Evolutionary conservation across 176 grass and related monocot genomes (phyloP).

Genomic region (Triticum timopheevii): DNA sequence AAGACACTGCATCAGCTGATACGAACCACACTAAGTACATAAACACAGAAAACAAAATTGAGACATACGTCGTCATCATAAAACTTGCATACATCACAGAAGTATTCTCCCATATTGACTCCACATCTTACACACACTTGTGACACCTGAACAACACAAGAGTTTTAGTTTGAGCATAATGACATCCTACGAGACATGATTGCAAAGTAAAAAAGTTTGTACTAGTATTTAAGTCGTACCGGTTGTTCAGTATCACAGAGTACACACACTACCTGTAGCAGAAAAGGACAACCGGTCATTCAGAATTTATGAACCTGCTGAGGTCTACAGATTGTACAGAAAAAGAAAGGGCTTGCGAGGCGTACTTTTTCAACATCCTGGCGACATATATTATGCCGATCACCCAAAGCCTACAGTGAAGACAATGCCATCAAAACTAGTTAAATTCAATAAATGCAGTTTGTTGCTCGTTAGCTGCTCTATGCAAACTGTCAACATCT

Average conservation of each 20-base stretch:
- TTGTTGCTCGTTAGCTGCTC: neutral
- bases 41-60: constrained; percentile 14
- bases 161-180: constrained; percentile 24
- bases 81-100: constrained; percentile 90
- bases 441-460: constrained; percentile 6
- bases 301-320: constrained; percentile 23
- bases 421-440: neutral
- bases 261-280: constrained; percentile 88
- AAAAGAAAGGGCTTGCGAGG: constrained; percentile 13
- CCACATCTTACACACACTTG: constrained; percentile 87
- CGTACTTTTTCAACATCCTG: constrained; percentile 84
- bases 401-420: constrained; percentile 49
- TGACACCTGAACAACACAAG: constrained; percentile 55
- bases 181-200: neutral
- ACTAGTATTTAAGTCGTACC: constrained; percentile 39
- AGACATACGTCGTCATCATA: constrained; percentile 90
- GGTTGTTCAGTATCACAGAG: constrained; percentile 78
- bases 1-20: constrained; percentile 29
- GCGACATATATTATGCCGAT: constrained; percentile 74
- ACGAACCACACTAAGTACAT: constrained; percentile 17
- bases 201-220: neutral
- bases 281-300: constrained; percentile 22
- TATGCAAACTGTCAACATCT: neutral
- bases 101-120: constrained; percentile 98
- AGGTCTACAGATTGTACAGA: constrained; percentile 16